Base-by-base conservation (phyloP, 306 rosid species). In the Lagenaria siceraria region DNA sequence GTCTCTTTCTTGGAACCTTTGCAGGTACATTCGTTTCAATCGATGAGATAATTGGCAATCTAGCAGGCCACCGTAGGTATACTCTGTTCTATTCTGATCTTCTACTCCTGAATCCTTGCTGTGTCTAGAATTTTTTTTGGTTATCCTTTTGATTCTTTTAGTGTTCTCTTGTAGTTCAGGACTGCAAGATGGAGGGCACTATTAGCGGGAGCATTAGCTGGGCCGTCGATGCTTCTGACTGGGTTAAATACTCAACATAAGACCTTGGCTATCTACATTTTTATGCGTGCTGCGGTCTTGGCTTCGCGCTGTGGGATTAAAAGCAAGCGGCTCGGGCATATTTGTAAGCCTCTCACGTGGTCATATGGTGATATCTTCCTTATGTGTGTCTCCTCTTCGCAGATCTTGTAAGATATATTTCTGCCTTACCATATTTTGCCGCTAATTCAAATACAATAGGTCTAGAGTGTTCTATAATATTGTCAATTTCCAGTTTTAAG, bases 301-400 rank as follows among this genome's bases (percentile, higher is more conserved):
- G 99, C 98, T 9, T 83, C 98, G 3, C 93, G 96, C 17, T 90
- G 98, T 80, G 99, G 97, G 86, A 92, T 96, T 78, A 92, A 96
- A 85, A 96, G 99, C 88, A 82, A 92, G 80, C 88, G 96, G 77
- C 88, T 92, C 29, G 98, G 98, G 69, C 79, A 27, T 77, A 76
- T 89, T 85, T 96, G 97, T 86, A 96, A 86, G 87, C 99, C 99
- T 75, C 96, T 96, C 78, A 87, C 98, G 6, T 96, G 99, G 99
- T 82, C 87, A 71, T 96, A 90, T 6, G 99, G 99, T 75, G 99
- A 96, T 85, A 90, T 88, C 83, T 89, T 96, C 85, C 99, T 96
- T 10, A 90, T 96, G 99, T 92, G 99, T 79, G 90, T 96, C 64
- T 92, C 98, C 78, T 92, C 98, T 74, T 90, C 93, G 4, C 99